Base-by-base conservation (phyloP, 2,329 filamentous ascomycete genomes). In the Whalleya microplaca region DNA sequence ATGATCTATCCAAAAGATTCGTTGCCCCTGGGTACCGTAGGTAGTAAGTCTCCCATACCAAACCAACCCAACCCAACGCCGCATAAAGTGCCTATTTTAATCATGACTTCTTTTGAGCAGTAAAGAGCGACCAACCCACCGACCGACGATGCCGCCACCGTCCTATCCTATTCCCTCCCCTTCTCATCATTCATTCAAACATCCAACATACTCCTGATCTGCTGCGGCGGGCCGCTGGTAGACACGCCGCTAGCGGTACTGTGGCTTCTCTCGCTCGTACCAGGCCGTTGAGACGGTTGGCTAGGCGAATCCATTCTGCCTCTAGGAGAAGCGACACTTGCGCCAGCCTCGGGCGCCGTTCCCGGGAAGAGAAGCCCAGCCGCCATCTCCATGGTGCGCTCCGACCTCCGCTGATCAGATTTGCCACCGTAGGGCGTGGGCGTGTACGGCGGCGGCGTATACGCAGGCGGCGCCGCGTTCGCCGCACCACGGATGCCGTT, bases 161-260 rank as follows among this genome's bases (percentile, higher is more conserved):
- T 50, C 18, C 3, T 42, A 6, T 47, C 21, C 23, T 29, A 51
- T 20, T 2, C 21, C 23, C 19, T 45, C 18, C 20, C 6, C 27
- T 19, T 20, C 27, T 18, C 41, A 23, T 12, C 12, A 23, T 19
- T 5, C 16, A 41, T 19, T 68, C 70, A 85, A 14, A 85, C 66
- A 64, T 86, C 83, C 63, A 86, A 62, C 83, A 86, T 86, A 66
- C 83, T 85, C 64, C 73, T 76, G 5, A 85, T 71, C 64, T 83
- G 78, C 66, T 84, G 80, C n/a, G 82, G 80, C 51, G 76, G 77
- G n/a, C 69, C 74, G 6, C 68, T 73, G 12, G 79, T 71, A 4
- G 81, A 84, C 45, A 75, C 69, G n/a, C 71, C 72, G 37, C 81
- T 82, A 45, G 71, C 75, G 1, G 74, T 73, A 60, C 80, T 83